Evolutionary conservation across 1,284 basidiomycete genomes (phyloP).

Genomic region (Sphaerobolus stellatus): DNA sequence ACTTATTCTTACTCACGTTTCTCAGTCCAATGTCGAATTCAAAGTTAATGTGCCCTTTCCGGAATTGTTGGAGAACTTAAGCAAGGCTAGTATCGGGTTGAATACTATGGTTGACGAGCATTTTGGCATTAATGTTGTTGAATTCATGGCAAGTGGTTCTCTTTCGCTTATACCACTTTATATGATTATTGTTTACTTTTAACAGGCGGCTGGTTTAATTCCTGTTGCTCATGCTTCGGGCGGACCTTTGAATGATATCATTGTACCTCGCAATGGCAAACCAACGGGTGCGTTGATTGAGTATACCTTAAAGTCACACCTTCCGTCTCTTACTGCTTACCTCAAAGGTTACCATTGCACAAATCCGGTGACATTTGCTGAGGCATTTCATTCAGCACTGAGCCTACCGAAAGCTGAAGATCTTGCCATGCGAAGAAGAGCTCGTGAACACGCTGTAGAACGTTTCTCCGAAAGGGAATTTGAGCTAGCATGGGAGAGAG

Average conservation of each 20-base stretch:
- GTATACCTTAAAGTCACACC: conserved; percentile 2
- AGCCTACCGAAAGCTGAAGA: conserved; percentile 56
- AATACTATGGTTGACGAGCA: conserved; percentile 99
- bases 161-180: neutral
- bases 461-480: conserved; percentile 80
- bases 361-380: conserved; percentile 67
- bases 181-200: conserved; percentile 3
- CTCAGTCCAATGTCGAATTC: conserved; percentile 71
- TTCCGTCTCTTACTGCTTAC: neutral
- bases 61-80: conserved; percentile 68
- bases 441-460: conserved; percentile 66
- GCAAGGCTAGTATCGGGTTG: conserved; percentile 77
- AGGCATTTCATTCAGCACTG: conserved; percentile 65
- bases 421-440: conserved; percentile 63
- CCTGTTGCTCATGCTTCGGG: conserved; percentile 92
- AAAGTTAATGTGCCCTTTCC: conserved; percentile 82
- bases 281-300: conserved; percentile 57
- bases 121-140: conserved; percentile 97
- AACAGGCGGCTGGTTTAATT: conserved; percentile 88
- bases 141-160: conserved; percentile 88
- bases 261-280: conserved; percentile 72
- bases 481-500: conserved; percentile 61
- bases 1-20: neutral
- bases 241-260: conserved; percentile 89
- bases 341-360: conserved; percentile 79